Evolutionary conservation across 2,329 filamentous ascomycete species (phyloP), one percentile per base, ranked within the genome.

Genomic region (Endothia cerciana): DNA sequence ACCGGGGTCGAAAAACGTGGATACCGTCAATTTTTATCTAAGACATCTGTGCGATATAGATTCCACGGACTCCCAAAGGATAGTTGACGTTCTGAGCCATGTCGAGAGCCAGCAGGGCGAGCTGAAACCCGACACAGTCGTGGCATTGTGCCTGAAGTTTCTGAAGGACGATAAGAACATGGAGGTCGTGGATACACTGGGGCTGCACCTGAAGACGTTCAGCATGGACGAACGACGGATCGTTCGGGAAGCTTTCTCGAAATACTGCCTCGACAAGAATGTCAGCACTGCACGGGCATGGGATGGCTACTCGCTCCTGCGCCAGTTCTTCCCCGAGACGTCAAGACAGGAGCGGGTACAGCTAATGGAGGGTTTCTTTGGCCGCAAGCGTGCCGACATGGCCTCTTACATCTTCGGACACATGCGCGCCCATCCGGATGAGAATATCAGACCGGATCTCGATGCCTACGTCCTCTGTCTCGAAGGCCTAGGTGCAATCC

Each of bases 401-500:
- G 94, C 92, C 2, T 88, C 88, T 57, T 85, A 93, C 68, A 88
- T 97, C 41, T 97, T 99, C 77, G 91, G 91, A 17, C 92, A 97
- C 75, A 98, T 98, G 94, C 91, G 93, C n/a, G 85, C 90, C 60
- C 89, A 93, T 69, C 82, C 85, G 30, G 86, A 89, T 65, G 79
- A 80, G 2, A 78, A 81, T 1, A 85, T 87, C 28, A 87, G 90
- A 0, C 93, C 95, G 0, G 89, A 83, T 2, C 77, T 86, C 11
- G 88, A 92, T 55, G 91, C 91, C 5, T 99, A 99, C 74, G 85
- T 92, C 3, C 80, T 84, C 41, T 94, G 89, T 68, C 90, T 98
- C 65, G 86, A 91, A 67, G 92, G 93, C 2, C 85, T 97, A 30
- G 89, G 89, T 3, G 76, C 77, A n/a, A 77, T 79, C 51, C 82